Evolutionary conservation across 23 red algal genomes (phyloP), one percentile per base, ranked within the genome.

Genomic region (Agarophyton chilense): DNA sequence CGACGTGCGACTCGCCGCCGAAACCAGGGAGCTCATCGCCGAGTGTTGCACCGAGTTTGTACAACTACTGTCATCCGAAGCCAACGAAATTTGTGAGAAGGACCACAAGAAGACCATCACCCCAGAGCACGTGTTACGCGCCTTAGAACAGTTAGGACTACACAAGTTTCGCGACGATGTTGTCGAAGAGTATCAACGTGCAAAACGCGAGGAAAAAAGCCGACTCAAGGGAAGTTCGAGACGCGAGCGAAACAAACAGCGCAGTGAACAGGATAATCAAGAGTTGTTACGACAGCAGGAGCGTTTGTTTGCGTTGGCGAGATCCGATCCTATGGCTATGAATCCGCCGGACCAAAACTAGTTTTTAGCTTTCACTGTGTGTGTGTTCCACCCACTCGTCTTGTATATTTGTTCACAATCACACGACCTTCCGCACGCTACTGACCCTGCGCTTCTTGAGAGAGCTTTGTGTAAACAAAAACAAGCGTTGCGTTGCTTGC

Each of bases 71-170:
- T 94, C 90, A 36, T 93, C 95, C 0, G 86, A 94, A 64, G 95
- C 95, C 43, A 98, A 98, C 78, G 90, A 98, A 32, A 73, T 98
- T 9, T 98, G 95, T 75, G 95, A 98, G 83, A 76, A 72, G 45
- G 95, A 98, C 81, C 31, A 43, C 58, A 93, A 94, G 78, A 98
- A 94, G 56, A 94, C 92, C 25, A 98, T 98, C 67, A 94, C 95
- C 29, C 95, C 95, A 10, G 95, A 93, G 33, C 95, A 98, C 43
- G 83, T 98, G 67, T 45, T 98, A 39, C 90, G 90, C 64, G 89
- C 95, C 2, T 73, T 98, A 14, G 52, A 82, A 26, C 79, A 87
- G 33, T 86, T 98, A n/a, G 95, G 95, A 4, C 52, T 98, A 39
- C 91, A 92, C 22, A 78, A 90, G 39, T 91, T 82, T 42, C 56